These are phyloP conservation scores for Colletotrichum tropicale DNA, from an alignment of 2,329 filamentous ascomycete species.

Conservation along the genomic window DNA sequence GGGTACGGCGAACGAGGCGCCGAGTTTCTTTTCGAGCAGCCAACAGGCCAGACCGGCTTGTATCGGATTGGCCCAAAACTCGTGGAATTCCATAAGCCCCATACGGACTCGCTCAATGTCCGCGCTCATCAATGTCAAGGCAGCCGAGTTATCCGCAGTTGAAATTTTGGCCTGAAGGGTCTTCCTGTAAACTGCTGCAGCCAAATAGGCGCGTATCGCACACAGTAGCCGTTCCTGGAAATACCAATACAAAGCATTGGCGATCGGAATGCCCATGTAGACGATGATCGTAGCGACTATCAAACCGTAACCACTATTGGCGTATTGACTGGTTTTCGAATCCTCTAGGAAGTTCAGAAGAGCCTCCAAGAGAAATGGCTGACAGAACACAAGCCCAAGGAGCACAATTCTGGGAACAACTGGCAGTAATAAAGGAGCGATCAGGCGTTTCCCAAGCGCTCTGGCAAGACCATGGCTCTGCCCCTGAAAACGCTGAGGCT, in stretches of 20 bases:
- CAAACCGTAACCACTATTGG: constrained; percentile 42
- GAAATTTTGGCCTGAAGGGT: constrained; percentile 33
- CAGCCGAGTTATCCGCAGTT: constrained; percentile 38
- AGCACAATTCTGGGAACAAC: constrained; percentile 34
- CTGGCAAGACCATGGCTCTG: constrained; percentile 30
- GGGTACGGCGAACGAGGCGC: background rate
- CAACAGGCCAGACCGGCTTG: constrained; percentile 50
- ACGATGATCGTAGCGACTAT: constrained; percentile 44
- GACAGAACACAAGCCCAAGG: constrained; percentile 38
- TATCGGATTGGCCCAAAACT: constrained; percentile 43
- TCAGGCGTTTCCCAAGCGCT: constrained; percentile 29
- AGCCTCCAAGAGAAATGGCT: constrained; percentile 41
- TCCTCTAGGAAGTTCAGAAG: constrained; percentile 32
- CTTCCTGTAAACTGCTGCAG: constrained; percentile 35
- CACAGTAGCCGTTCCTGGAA: constrained; percentile 34
- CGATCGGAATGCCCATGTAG: constrained; percentile 44
- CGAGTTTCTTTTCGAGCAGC: constrained; percentile 44
- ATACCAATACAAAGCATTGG: constrained; percentile 42
- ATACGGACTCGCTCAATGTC: constrained; percentile 47
- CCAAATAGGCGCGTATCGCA: constrained; percentile 37
- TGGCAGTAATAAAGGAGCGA: constrained; percentile 34
- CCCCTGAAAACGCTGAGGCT: background rate
- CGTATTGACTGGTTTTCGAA: constrained; percentile 14
- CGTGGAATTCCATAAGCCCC: constrained; percentile 39
- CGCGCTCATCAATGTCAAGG: constrained; percentile 52